Evolutionary conservation across 2,329 filamentous ascomycete species (phyloP).

Genomic region (Fonsecaea nubica): DNA sequence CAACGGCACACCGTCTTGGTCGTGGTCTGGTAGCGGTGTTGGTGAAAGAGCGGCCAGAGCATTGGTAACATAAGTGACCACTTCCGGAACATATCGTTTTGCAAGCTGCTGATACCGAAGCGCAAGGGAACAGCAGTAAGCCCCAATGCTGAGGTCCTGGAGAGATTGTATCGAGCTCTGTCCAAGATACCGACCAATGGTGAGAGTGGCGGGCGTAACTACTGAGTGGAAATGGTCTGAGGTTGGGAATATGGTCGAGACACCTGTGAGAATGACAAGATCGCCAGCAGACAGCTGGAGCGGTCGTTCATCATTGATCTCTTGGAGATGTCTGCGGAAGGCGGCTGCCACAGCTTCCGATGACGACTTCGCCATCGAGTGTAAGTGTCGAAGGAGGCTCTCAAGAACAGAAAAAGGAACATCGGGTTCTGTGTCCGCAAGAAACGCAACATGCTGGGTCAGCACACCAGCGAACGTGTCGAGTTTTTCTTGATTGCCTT

Average conservation of each 20-base stretch:
- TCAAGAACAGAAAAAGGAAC: constrained; percentile 73
- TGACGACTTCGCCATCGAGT: constrained; percentile 88
- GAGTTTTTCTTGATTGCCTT: constrained; percentile 84
- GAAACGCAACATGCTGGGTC: constrained; percentile 64
- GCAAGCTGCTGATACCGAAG: constrained; percentile 83
- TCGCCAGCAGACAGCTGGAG: constrained; percentile 70
- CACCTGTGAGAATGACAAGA: constrained; percentile 79
- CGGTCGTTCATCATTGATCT: constrained; percentile 58
- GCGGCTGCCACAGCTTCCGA: constrained; percentile 76
- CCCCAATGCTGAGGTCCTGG: constrained; percentile 73
- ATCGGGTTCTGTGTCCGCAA: constrained; percentile 54
- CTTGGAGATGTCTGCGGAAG: constrained; percentile 75
- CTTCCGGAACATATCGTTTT: constrained; percentile 87
- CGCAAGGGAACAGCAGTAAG: constrained; percentile 78
- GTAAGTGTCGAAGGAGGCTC: constrained; percentile 82
- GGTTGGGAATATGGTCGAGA: constrained; percentile 86
- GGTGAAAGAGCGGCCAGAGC: constrained; percentile 70
- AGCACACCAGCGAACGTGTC: constrained; percentile 59
- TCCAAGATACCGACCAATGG: constrained; percentile 82
- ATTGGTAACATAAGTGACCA: constrained; percentile 80
- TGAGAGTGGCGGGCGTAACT: constrained; percentile 84
- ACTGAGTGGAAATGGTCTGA: constrained; percentile 98
- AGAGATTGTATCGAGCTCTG: constrained; percentile 72
- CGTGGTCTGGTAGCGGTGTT: constrained; percentile 18
- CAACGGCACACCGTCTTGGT: constrained; percentile 25